Evolutionary conservation across 2,329 filamentous ascomycete genomes (phyloP).

Genomic region (Fusarium nematophilum): DNA sequence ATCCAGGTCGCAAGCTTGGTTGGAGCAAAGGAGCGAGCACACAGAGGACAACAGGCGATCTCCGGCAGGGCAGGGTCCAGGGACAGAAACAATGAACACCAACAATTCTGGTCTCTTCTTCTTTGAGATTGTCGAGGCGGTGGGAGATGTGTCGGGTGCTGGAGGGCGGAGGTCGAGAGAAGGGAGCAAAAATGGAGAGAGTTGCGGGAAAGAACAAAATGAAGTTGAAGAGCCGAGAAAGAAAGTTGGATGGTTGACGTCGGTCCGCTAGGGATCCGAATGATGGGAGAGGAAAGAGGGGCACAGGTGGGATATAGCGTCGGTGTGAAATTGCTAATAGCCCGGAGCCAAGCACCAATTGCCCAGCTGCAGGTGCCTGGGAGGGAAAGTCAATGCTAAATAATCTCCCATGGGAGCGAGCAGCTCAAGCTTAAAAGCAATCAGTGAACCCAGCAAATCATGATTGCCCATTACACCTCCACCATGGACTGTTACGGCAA

Average conservation of each 20-base stretch:
- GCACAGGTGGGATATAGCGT: neutral
- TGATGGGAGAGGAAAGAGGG: neutral
- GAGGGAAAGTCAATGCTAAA: constrained; percentile 3
- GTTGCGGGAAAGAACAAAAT: neutral
- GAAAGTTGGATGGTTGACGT: constrained; percentile 5
- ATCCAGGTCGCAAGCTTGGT: constrained; percentile 3
- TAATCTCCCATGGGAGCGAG: neutral
- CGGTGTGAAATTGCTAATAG: neutral
- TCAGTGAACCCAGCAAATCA: neutral
- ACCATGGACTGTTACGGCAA: neutral
- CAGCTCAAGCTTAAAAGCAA: neutral
- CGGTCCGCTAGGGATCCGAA: neutral
- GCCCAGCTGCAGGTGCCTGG: neutral
- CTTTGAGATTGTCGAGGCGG: neutral
- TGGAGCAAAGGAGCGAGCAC: neutral
- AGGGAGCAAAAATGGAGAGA: too few relatives aligned
- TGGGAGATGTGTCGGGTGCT: neutral
- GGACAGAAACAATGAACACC: neutral
- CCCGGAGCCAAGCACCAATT: too few relatives aligned
- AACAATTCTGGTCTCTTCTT: neutral
- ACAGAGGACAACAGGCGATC: neutral
- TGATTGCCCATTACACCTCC: neutral
- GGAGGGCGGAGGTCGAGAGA: neutral
- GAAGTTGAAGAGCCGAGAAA: neutral
- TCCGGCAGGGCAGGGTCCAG: neutral